These are phyloP conservation scores for Cladophialophora immunda DNA, from an alignment of 2,329 filamentous ascomycete species.

Conservation along the genomic window DNA sequence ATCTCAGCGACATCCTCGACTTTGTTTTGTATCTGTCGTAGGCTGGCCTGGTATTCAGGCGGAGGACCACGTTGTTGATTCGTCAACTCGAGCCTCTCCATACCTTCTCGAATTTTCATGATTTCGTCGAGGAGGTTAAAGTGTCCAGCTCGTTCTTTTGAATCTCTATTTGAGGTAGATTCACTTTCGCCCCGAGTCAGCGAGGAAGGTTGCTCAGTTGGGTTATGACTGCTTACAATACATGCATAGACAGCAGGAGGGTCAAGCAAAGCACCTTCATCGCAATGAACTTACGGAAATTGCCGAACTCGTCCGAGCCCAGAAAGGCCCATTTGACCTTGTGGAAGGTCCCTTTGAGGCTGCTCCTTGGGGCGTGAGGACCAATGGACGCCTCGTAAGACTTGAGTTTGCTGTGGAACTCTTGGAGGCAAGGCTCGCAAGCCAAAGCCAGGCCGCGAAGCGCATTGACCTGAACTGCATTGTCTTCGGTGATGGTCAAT, in stretches of 20 bases:
- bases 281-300: constrained; percentile 35
- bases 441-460: constrained; percentile 42
- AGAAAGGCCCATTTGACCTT: constrained; percentile 40
- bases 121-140: background rate
- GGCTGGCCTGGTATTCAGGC: background rate
- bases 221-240: constrained; percentile 28
- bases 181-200: background rate
- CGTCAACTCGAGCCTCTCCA: background rate
- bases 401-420: constrained; percentile 40
- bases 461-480: constrained; percentile 41
- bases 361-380: constrained; percentile 23
- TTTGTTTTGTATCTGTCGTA: background rate
- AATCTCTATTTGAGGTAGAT: constrained; percentile 17
- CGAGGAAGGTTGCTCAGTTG: too few species aligned
- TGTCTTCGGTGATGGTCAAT: constrained; percentile 40
- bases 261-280: constrained; percentile 42
- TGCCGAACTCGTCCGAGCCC: constrained; percentile 37
- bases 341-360: constrained; percentile 12
- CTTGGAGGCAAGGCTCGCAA: constrained; percentile 38
- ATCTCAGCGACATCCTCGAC: background rate
- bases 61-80: background rate
- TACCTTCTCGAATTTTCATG: background rate
- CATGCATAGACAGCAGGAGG: constrained; percentile 38
- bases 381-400: constrained; percentile 39
- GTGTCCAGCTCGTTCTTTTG: background rate